Conservation (phyloP, 2,329 filamentous ascomycete genomes). For the Emmonsia crescens region DNA sequence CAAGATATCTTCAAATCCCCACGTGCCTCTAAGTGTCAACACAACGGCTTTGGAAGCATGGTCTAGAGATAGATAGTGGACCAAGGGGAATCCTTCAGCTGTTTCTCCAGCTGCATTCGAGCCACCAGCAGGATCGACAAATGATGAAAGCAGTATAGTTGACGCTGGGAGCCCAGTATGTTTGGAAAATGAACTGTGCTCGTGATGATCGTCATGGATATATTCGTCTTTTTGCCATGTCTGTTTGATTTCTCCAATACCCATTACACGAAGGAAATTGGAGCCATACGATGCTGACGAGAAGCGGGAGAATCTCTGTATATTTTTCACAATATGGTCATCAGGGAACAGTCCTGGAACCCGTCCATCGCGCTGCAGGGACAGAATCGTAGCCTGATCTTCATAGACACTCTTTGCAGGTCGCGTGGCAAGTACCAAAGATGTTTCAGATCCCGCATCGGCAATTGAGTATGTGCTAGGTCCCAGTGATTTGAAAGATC, state of each 20-base stretch:
- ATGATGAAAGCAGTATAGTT: conserved; percentile 53
- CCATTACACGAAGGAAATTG: conserved; percentile 39
- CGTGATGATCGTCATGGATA: conserved; percentile 33
- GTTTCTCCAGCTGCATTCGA: conserved; percentile 55
- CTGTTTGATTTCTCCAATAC: conserved; percentile 26
- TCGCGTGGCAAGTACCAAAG: conserved; percentile 34
- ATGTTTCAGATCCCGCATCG: conserved; percentile 34
- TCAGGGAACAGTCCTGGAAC: conserved; percentile 37
- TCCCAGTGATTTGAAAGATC: conserved; percentile 29
- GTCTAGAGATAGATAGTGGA: conserved; percentile 63
- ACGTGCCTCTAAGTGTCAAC: conserved; percentile 59
- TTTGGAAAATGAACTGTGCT: conserved; percentile 36
- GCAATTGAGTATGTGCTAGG: conserved; percentile 38
- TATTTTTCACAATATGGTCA: conserved; percentile 36
- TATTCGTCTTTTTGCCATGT: conserved; percentile 21
- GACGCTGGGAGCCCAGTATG: conserved; percentile 36
- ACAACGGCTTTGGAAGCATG: conserved; percentile 62
- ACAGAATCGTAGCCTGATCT: conserved; percentile 33
- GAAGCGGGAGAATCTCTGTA: conserved; percentile 37
- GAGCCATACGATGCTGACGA: conserved; percentile 39
- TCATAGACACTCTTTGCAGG: conserved; percentile 36
- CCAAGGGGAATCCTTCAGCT: conserved; percentile 56
- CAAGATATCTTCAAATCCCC: conserved; percentile 63
- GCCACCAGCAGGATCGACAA: conserved; percentile 58
- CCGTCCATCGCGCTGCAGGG: conserved; percentile 33